These are phyloP conservation scores for Cladobotryum mycophilum DNA, from an alignment of 2,329 filamentous ascomycete genomes.

Conservation along the genomic window DNA sequence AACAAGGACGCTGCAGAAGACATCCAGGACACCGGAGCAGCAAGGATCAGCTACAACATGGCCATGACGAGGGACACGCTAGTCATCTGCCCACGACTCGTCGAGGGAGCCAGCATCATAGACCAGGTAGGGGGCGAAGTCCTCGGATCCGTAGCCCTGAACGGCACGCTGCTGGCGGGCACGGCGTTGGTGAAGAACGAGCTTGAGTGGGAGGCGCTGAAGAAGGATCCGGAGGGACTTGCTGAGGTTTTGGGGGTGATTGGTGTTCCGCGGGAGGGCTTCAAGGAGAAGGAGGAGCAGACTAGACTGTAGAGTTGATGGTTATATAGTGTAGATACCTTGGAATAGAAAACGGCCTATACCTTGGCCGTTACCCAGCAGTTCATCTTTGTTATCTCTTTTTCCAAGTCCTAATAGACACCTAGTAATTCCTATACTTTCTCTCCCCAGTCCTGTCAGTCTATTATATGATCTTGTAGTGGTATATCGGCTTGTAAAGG, in stretches of 20 bases:
- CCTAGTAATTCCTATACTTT: too few relatives aligned
- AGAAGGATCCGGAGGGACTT: slow-evolving; percentile 20
- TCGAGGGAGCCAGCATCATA: slow-evolving; percentile 40
- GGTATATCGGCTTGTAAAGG: too few relatives aligned
- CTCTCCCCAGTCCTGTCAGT: too few relatives aligned
- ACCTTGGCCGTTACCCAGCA: too few relatives aligned
- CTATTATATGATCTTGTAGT: too few relatives aligned
- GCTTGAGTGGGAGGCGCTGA: slow-evolving; percentile 50
- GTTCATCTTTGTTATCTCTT: too few relatives aligned
- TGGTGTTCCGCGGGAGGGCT: slow-evolving; percentile 21
- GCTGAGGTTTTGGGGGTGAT: slow-evolving; percentile 20
- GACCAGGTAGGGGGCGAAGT: slow-evolving; percentile 24
- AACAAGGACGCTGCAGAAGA: slow-evolving; percentile 13
- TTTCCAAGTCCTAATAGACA: too few relatives aligned
- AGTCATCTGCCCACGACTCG: slow-evolving; percentile 47
- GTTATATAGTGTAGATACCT: background rate
- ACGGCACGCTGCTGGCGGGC: slow-evolving; percentile 58
- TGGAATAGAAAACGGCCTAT: background rate
- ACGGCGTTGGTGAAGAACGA: slow-evolving; percentile 57
- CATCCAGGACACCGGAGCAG: slow-evolving; percentile 30
- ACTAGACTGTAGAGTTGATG: background rate
- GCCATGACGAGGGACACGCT: slow-evolving; percentile 50
- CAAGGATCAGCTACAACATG: slow-evolving; percentile 58
- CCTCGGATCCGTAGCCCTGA: slow-evolving; percentile 44
- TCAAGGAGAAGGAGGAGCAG: background rate